A percentile compares a stretch with the other conserved stretches of the same genome.
phyloP scores from a whole-genome alignment of 208 protist species.

The Tritrichomonas musculus region DNA sequence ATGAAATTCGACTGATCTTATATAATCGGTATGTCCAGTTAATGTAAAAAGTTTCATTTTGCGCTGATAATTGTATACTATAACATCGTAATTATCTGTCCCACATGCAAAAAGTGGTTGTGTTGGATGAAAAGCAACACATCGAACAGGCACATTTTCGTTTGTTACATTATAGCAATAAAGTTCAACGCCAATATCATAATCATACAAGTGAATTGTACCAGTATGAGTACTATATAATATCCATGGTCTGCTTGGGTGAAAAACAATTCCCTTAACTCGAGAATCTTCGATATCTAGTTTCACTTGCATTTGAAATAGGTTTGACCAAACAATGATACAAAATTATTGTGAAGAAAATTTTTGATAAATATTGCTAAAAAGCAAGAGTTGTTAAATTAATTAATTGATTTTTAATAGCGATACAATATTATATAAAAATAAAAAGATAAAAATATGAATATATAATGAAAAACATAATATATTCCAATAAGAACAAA shows the following conservation, averaged over 20 bases:
- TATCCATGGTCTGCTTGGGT: conserved; percentile 91
- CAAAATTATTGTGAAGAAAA: too few relatives aligned
- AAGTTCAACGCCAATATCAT: conserved; percentile 70
- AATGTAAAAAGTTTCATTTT: conserved; percentile 91
- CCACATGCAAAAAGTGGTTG: conserved; percentile 98
- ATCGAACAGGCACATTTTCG: conserved; percentile 76
- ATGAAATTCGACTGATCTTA: conserved; percentile 82
- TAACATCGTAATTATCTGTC: conserved; percentile 96
- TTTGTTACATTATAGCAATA: not conserved
- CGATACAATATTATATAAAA: too few relatives aligned
- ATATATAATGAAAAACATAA: too few relatives aligned
- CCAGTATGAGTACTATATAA: conserved; percentile 92
- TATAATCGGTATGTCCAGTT: conserved; percentile 94
- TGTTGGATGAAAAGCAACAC: conserved; percentile 89
- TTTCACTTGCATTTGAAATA: conserved; percentile 64
- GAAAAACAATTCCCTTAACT: conserved; percentile 95
- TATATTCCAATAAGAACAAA: too few relatives aligned
- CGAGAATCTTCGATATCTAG: conserved; percentile 90
- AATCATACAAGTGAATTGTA: conserved; percentile 97
- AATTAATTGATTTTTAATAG: too few relatives aligned
- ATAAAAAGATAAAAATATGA: too few relatives aligned
- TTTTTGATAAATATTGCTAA: too few relatives aligned
- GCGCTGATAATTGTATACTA: conserved; percentile 98
- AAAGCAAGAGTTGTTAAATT: too few relatives aligned
- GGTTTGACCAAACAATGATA: too few relatives aligned